Percentiles rank a stretch among this genome's conserved stretches.
These are phyloP conservation scores for Plasmodium knowlesi DNA, from an alignment of 169 alveolate genomes.

Conservation along the genomic window DNA sequence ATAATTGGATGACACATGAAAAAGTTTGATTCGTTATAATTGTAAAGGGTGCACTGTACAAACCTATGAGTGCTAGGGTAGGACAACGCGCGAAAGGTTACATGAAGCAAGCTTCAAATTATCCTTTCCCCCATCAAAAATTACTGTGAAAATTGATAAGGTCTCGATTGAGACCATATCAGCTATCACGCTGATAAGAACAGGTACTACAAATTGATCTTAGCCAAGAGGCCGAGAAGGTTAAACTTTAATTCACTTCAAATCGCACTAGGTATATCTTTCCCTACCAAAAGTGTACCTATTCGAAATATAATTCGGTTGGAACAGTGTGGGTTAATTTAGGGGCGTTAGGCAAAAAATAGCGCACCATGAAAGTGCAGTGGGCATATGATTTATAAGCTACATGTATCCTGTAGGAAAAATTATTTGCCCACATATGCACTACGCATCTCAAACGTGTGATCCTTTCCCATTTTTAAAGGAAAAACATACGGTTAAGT, in stretches of 20 bases:
- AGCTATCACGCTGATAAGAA: conserved; percentile 92
- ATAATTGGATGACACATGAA: neutral
- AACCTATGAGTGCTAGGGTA: conserved; percentile 88
- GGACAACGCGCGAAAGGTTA: conserved; percentile 88
- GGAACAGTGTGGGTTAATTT: neutral
- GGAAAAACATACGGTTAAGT: neutral
- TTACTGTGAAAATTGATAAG: conserved; percentile 87
- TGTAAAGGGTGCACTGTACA: conserved; percentile 90
- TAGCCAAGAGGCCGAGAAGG: conserved; percentile 93
- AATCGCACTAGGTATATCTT: conserved; percentile 30
- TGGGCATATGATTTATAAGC: neutral
- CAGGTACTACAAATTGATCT: conserved; percentile 91
- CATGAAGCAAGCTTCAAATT: conserved; percentile 87
- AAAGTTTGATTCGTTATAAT: conserved; percentile 34
- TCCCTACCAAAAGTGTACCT: conserved; percentile 74
- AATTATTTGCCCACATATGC: neutral
- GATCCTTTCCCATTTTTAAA: neutral
- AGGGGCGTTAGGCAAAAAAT: neutral
- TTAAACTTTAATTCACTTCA: neutral
- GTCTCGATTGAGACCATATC: conserved; percentile 89
- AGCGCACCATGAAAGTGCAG: neutral
- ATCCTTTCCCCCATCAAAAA: conserved; percentile 86
- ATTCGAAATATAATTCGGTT: neutral
- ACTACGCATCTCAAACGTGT: neutral
- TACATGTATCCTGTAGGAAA: neutral